Evolutionary conservation across 2,329 filamentous ascomycete species (phyloP).

Genomic region (Thielaviopsis cerberus): DNA sequence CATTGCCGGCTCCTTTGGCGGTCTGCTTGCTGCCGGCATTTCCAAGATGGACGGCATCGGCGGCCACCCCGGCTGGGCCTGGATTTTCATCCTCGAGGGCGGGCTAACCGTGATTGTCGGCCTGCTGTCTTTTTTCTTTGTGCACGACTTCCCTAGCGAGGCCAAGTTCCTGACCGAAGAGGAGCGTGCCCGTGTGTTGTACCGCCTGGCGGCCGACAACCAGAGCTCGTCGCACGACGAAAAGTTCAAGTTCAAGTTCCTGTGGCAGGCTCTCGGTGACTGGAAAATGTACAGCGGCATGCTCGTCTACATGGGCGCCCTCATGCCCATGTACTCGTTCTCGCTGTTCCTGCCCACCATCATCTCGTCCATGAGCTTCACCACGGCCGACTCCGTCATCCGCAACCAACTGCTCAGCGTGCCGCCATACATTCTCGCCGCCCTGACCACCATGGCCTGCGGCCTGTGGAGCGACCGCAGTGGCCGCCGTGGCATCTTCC

Average conservation of each 20-base stretch:
- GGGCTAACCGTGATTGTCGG: slow-evolving; percentile 51
- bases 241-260: slow-evolving; percentile 51
- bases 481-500: slow-evolving; percentile 56
- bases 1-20: slow-evolving; percentile 59
- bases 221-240: slow-evolving; percentile 61
- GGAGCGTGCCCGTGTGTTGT: slow-evolving; percentile 54
- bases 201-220: slow-evolving; percentile 49
- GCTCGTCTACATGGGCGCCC: slow-evolving; percentile 59
- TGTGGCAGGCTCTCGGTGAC: slow-evolving; percentile 55
- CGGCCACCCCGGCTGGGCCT: slow-evolving; percentile 38
- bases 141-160: slow-evolving; percentile 65
- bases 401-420: slow-evolving; percentile 29
- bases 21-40: slow-evolving; percentile 54
- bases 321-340: slow-evolving; percentile 57
- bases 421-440: slow-evolving; percentile 23
- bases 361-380: slow-evolving; percentile 35
- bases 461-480: slow-evolving; percentile 61
- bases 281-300: slow-evolving; percentile 70
- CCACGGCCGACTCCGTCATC: slow-evolving; percentile 18
- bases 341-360: slow-evolving; percentile 66
- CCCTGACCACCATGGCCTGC: slow-evolving; percentile 20
- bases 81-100: slow-evolving; percentile 55
- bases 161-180: slow-evolving; percentile 52
- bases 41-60: slow-evolving; percentile 48
- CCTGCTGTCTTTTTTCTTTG: slow-evolving; percentile 53